Evolutionary conservation across 208 protist genomes (phyloP), one percentile per base, ranked within the genome.

Genomic region (Vickermania ingenoplastis): DNA sequence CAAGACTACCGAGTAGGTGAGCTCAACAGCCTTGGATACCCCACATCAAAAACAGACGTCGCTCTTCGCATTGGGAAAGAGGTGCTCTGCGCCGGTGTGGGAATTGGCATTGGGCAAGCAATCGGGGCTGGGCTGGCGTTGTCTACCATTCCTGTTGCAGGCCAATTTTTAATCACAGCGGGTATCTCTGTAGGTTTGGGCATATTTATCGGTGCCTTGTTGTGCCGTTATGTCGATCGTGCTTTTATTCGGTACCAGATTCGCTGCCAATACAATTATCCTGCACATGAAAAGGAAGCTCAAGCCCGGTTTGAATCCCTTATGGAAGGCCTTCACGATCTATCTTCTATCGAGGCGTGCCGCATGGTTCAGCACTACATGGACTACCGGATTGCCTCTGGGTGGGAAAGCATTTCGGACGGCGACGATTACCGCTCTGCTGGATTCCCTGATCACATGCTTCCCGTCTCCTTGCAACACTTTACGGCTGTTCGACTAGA

Each of bases 381-480:
- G 50, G 83, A 90, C 71, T 90, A 84, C 57, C 72, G 83, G 3
- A 78, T 90, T n/a, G 75, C 79, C 25, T 72, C 73, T 57, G 83
- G 83, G 21, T 90, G 83, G 83, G 78, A 86, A 61, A 83, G 78
- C 64, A 45, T 64, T 4, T 83, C 66, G 21, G 83, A 83, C 67
- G 59, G 84, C 28, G 73, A 79, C 60, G 76, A 86, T 60, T 86
- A 90, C 71, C 71, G 83, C 45, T 61, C 73, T 41, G 67, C 77
- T 0, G 79, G 71, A 36, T 73, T 86, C 66, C 36, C 36, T n/a
- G 77, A 80, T 23, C 71, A 67, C 3, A 71, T 67, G 49, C 83
- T 86, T 76, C 79, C 83, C 22, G 65, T 86, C 21, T 90, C 83
- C 14, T 77, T 90, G 28, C 83, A 86, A 69, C 83, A 90, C 69